Percentiles rank a stretch among this genome's conserved stretches.
Conservation (phyloP, 2,329 filamentous ascomycete genomes). For the Scedosporium dehoogii region DNA sequence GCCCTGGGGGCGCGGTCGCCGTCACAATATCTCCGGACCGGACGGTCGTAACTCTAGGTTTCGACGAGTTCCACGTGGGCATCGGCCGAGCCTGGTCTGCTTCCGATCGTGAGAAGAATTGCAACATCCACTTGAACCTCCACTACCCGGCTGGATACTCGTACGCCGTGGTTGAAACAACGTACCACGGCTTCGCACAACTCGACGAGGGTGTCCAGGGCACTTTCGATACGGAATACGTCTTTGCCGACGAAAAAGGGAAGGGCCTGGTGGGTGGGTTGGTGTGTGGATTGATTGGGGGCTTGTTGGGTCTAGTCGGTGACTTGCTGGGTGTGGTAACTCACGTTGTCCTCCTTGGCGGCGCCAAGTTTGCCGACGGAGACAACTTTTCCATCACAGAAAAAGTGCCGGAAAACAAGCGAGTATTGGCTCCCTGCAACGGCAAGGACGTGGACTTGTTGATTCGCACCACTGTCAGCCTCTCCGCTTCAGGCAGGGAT, state of each 20-base stretch:
- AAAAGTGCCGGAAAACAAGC: neutral
- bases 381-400: conserved; percentile 1
- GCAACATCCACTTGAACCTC: conserved; percentile 7
- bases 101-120: conserved; percentile 3
- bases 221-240: conserved; percentile 3
- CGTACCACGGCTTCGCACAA: conserved; percentile 7
- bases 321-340: conserved; percentile 2
- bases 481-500: neutral
- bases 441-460: conserved; percentile 3
- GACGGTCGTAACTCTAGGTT: conserved; percentile 7
- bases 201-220: conserved; percentile 5
- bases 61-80: conserved; percentile 3
- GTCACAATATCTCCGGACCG: conserved; percentile 4
- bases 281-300: neutral
- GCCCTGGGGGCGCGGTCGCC: neutral
- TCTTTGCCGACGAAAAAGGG: neutral
- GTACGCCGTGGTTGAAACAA: conserved; percentile 5
- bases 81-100: neutral
- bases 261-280: neutral
- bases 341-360: neutral
- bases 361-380: neutral
- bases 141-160: conserved; percentile 7
- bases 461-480: neutral
- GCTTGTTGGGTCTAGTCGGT: neutral
- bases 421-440: conserved; percentile 2